phyloP scores from a whole-genome alignment of 176 grass and related monocot species.

The Oropetium thomaeum region DNA sequence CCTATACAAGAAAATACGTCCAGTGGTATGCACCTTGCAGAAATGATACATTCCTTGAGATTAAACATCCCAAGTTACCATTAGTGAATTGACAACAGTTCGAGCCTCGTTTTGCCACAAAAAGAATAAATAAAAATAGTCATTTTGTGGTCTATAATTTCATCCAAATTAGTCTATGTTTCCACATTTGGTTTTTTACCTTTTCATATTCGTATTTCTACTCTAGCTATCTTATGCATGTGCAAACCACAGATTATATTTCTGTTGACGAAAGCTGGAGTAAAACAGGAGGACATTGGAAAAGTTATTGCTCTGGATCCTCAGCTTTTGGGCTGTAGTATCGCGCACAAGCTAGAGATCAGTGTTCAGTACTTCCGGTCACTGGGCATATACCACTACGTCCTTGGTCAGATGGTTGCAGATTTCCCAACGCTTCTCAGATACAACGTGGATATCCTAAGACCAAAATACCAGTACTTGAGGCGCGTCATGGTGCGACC shows the following conservation, averaged over 20 bases:
- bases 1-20: conserved; percentile 91
- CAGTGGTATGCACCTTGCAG: conserved; percentile 59
- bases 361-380: conserved; percentile 89
- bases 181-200: background rate
- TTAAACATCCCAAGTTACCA: background rate
- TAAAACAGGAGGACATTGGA: conserved; percentile 69
- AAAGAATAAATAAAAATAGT: no score
- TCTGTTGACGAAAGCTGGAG: conserved; percentile 78
- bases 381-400: conserved; percentile 68
- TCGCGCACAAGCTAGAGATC: conserved; percentile 72
- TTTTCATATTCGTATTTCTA: background rate
- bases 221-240: conserved; percentile 25
- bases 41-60: background rate
- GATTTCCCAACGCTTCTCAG: conserved; percentile 88
- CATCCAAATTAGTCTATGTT: background rate
- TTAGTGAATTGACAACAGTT: background rate
- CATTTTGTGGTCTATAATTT: no score
- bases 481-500: conserved; percentile 94
- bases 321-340: conserved; percentile 87
- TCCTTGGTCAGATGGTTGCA: conserved; percentile 74
- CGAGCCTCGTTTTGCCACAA: no score
- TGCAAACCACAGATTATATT: conserved; percentile 60
- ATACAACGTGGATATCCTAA: conserved; percentile 74
- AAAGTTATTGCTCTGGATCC: conserved; percentile 92
- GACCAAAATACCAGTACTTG: conserved; percentile 83